Percentiles rank a stretch among this genome's conserved stretches.
Conservation (phyloP, 2,329 filamentous ascomycete species). For the Onygenales sp. region DNA sequence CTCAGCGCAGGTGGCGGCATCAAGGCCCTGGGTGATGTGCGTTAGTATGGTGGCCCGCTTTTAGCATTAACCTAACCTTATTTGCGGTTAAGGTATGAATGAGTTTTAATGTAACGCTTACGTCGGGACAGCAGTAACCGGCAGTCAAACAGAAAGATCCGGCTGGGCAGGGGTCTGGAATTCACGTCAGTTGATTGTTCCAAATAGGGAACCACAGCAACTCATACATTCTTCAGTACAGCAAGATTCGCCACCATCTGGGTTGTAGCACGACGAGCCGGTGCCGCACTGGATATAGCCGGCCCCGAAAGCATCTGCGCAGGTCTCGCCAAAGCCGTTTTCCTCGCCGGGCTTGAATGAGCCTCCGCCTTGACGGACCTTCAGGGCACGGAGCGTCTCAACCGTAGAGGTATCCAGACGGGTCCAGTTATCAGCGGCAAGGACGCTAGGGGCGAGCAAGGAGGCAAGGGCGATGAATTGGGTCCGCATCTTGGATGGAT, state of each 20-base stretch:
- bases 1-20: slow-evolving; percentile 7
- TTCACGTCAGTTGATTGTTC: not conserved
- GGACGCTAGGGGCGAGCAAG: slow-evolving; percentile 1
- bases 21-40: slow-evolving; percentile 4
- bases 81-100: not conserved
- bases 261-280: slow-evolving; percentile 11
- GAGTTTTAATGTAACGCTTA: not conserved
- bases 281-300: slow-evolving; percentile 10
- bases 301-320: slow-evolving; percentile 10
- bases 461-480: slow-evolving; percentile 4
- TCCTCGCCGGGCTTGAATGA: slow-evolving; percentile 8
- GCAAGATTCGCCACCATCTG: slow-evolving; percentile 13
- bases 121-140: slow-evolving; percentile 13
- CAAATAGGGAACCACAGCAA: not conserved
- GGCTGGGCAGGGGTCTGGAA: slow-evolving; percentile 10
- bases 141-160: slow-evolving; percentile 11
- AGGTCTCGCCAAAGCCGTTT: slow-evolving; percentile 5
- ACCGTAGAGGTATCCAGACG: not conserved
- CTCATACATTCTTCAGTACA: slow-evolving; percentile 13
- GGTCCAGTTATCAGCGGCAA: slow-evolving; percentile 2
- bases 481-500: slow-evolving; percentile 4
- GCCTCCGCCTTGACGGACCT: slow-evolving; percentile 1
- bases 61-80: not conserved
- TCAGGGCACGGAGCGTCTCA: not conserved
- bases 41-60: not conserved